Percentiles rank a stretch among this genome's conserved stretches.
Evolutionary conservation across 73 alveolate species (phyloP).

Genomic region (Tetrahymena thermophila): DNA sequence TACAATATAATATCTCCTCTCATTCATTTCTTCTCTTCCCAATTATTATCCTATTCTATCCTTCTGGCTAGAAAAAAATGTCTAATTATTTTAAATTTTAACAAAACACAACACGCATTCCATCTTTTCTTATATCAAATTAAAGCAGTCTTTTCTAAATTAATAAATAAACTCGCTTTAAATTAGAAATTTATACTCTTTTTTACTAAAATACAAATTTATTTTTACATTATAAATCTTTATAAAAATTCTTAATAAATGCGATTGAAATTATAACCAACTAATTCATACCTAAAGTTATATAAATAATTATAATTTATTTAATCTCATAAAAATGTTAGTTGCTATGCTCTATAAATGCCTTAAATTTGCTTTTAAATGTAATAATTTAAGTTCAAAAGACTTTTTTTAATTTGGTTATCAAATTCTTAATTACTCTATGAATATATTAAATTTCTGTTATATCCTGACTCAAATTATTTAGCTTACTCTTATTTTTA

Average conservation of each 20-base stretch:
- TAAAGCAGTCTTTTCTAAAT: neutral
- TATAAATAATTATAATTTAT: no score
- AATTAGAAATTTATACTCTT: neutral
- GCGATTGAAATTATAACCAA: neutral
- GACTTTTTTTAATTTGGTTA: neutral
- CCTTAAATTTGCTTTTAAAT: neutral
- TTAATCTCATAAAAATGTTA: neutral
- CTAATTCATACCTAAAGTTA: neutral
- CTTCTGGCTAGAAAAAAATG: neutral
- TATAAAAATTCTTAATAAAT: no score
- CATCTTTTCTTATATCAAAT: neutral
- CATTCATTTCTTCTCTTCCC: neutral
- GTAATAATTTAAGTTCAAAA: no score
- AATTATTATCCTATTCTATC: neutral
- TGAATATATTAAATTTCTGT: neutral
- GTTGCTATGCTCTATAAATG: neutral
- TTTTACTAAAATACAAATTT: neutral
- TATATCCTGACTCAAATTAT: neutral
- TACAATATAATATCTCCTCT: neutral
- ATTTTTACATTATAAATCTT: neutral
- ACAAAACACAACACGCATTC: neutral
- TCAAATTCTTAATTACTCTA: neutral
- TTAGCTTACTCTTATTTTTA: neutral
- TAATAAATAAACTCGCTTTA: neutral
- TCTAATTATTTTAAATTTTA: neutral